A percentile compares a stretch with the other conserved stretches of the same genome.
Evolutionary conservation across 108 stramenopile genomes (phyloP).

Genomic region (Skeletonema grethae): DNA sequence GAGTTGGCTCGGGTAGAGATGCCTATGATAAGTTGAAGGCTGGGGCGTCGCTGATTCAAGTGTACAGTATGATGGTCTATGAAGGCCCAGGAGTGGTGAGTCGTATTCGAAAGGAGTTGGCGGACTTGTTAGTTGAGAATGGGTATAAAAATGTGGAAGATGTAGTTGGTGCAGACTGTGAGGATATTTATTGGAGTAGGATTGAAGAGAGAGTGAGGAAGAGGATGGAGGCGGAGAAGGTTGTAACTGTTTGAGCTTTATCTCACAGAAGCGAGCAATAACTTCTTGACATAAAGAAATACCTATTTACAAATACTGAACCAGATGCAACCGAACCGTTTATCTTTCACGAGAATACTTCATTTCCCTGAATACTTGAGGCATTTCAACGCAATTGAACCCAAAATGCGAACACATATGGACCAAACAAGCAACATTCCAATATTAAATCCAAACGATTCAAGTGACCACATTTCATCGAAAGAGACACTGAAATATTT

Average conservation of each 20-base stretch:
- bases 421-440: constrained; percentile 53
- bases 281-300: no score
- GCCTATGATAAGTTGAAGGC: constrained; percentile 93
- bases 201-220: constrained; percentile 36
- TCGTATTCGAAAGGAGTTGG: constrained; percentile 71
- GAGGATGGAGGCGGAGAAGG: constrained; percentile 25
- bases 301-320: no score
- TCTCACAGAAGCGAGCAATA: neutral
- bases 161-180: constrained; percentile 72
- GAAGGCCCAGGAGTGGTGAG: constrained; percentile 86
- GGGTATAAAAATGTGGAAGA: constrained; percentile 63
- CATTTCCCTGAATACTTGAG: constrained; percentile 46
- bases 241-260: neutral
- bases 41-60: constrained; percentile 91
- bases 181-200: constrained; percentile 70
- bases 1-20: constrained; percentile 81
- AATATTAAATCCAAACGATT: constrained; percentile 40
- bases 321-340: neutral
- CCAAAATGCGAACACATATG: constrained; percentile 50
- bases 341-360: neutral
- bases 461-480: constrained; percentile 54
- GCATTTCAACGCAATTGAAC: constrained; percentile 55
- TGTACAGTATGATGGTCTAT: constrained; percentile 92
- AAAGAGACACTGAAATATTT: constrained; percentile 62
- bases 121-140: constrained; percentile 59